Evolutionary conservation across 768 basidiomycete species (phyloP).

Genomic region (Calocera cornea): DNA sequence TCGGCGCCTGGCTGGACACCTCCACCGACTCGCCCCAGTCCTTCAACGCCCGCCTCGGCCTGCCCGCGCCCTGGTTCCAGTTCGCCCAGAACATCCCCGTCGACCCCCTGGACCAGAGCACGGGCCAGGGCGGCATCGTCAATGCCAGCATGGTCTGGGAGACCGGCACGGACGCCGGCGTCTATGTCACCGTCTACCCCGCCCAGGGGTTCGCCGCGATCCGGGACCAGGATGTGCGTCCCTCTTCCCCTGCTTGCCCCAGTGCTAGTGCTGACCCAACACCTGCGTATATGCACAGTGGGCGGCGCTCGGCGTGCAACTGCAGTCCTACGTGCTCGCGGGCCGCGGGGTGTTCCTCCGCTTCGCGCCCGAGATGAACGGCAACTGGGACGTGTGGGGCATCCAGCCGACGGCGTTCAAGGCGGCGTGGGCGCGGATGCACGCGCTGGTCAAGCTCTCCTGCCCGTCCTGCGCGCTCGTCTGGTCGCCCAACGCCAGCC

Average conservation of each 20-base stretch:
- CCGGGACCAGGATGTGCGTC: conserved; percentile 14
- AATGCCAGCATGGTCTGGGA: neutral
- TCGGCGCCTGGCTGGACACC: neutral
- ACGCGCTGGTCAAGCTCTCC: conserved; percentile 15
- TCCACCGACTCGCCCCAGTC: neutral
- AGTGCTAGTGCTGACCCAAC: neutral
- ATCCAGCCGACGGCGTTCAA: conserved; percentile 17
- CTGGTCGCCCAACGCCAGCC: conserved; percentile 18
- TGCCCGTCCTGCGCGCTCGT: conserved; percentile 19
- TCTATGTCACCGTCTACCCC: conserved; percentile 22
- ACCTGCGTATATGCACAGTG: neutral
- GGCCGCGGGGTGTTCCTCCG: conserved; percentile 17
- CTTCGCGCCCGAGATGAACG: conserved; percentile 23
- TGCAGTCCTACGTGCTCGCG: conserved; percentile 12
- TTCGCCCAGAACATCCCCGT: neutral
- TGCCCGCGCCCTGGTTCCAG: neutral
- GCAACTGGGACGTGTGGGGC: conserved; percentile 18
- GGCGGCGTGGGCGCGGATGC: conserved; percentile 14
- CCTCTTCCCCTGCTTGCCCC: neutral
- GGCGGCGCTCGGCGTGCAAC: conserved; percentile 17
- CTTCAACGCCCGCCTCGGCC: neutral
- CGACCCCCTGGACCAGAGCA: neutral
- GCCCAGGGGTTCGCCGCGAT: conserved; percentile 12
- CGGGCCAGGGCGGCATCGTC: neutral
- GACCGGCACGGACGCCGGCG: conserved; percentile 17